phyloP scores from a whole-genome alignment of 371 early-diverging fungal species.

The Lichtheimia ramosa region DNA sequence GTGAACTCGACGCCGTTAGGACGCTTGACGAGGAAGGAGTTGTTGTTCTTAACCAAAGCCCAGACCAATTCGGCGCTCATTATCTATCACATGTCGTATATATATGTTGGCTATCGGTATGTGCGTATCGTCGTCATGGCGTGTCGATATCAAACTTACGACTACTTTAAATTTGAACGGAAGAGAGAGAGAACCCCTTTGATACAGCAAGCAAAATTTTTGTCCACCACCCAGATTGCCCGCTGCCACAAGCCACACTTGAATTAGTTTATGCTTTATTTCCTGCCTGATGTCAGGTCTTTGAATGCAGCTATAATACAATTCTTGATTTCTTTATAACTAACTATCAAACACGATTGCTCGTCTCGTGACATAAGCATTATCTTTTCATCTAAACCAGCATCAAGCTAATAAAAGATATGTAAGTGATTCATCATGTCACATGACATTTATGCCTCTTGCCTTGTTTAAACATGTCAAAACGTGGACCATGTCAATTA shows the following conservation, averaged over 20 bases:
- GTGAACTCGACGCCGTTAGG: conserved; percentile 66
- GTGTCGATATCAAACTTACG: background rate
- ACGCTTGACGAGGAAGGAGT: conserved; percentile 88
- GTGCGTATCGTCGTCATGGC: conserved; percentile 1
- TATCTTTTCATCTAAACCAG: conserved; percentile 86
- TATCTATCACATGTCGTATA: conserved; percentile 21
- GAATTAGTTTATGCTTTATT: background rate
- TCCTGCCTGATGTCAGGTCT: conserved; percentile 52
- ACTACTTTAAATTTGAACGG: conserved; percentile 4
- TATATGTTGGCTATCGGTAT: background rate
- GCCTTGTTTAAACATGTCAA: conserved; percentile 93
- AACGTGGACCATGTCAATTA: conserved; percentile 91
- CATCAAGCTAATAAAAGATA: conserved; percentile 72
- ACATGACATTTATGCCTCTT: conserved; percentile 1
- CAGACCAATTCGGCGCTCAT: conserved; percentile 79
- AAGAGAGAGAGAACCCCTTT: background rate
- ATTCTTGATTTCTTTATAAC: conserved; percentile 87
- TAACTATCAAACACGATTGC: conserved; percentile 89
- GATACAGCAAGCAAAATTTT: too few species aligned
- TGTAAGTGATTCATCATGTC: background rate
- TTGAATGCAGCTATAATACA: conserved; percentile 81
- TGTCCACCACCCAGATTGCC: too few species aligned
- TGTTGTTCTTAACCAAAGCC: conserved; percentile 84
- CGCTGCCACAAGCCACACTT: too few species aligned
- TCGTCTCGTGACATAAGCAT: conserved; percentile 93